These are phyloP conservation scores for Oehlia diaphana DNA, from an alignment of 192 early-diverging fungal genomes.

Conservation along the genomic window DNA sequence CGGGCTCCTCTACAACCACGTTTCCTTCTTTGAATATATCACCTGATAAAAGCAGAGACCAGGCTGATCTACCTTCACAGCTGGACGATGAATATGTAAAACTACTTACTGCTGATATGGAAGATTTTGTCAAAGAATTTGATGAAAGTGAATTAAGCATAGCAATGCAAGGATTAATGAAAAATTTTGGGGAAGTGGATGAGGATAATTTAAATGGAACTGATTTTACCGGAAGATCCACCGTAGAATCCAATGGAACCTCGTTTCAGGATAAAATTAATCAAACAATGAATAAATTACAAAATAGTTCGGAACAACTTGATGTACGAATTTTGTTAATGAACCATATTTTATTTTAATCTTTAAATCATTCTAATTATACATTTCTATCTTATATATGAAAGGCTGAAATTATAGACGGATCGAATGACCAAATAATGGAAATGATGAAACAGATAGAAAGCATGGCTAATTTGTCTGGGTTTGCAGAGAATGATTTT, in stretches of 20 bases:
- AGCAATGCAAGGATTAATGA: slow-evolving; percentile 58
- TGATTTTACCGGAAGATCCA: background rate
- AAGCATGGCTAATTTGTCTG: slow-evolving; percentile 45
- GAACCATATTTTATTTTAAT: background rate
- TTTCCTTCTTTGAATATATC: slow-evolving; percentile 34
- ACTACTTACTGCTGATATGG: slow-evolving; percentile 81
- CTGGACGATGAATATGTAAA: slow-evolving; percentile 73
- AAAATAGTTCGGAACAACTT: slow-evolving; percentile 80
- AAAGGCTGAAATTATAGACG: slow-evolving; percentile 53
- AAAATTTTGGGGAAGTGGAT: slow-evolving; percentile 38
- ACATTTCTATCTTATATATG: background rate
- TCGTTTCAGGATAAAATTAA: slow-evolving; percentile 89
- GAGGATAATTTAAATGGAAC: slow-evolving; percentile 6
- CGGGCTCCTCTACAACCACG: slow-evolving; percentile 42
- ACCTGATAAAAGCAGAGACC: slow-evolving; percentile 23
- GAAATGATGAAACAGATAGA: slow-evolving; percentile 86
- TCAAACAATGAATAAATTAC: slow-evolving; percentile 87
- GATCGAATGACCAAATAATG: slow-evolving; percentile 53
- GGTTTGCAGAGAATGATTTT: slow-evolving; percentile 51
- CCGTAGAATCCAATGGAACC: slow-evolving; percentile 23
- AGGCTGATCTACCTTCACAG: slow-evolving; percentile 29
- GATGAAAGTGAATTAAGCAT: slow-evolving; percentile 52
- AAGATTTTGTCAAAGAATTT: slow-evolving; percentile 69
- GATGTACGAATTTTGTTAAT: slow-evolving; percentile 58
- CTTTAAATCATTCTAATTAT: background rate